These are phyloP conservation scores for Trichoderma polysporum DNA, from an alignment of 2,329 filamentous ascomycete genomes.

Conservation along the genomic window DNA sequence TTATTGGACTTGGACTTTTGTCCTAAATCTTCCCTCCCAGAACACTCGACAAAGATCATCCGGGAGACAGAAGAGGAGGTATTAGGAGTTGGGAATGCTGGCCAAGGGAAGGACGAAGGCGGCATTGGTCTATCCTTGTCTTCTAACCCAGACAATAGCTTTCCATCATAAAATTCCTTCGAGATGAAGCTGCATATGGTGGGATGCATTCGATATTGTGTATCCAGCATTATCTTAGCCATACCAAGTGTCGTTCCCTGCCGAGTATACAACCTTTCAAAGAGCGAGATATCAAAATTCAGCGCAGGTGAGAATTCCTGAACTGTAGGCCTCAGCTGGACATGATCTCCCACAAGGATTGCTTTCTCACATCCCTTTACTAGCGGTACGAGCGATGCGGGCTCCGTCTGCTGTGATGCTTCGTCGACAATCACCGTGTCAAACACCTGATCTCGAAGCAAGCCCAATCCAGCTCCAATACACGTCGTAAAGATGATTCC, in stretches of 20 bases:
- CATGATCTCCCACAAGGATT: slow-evolving; percentile 47
- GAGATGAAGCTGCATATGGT: slow-evolving; percentile 42
- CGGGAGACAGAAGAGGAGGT: neutral
- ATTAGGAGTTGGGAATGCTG: slow-evolving; percentile 23
- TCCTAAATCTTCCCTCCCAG: slow-evolving; percentile 37
- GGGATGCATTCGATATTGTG: slow-evolving; percentile 46
- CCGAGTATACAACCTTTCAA: slow-evolving; percentile 41
- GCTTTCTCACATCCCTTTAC: slow-evolving; percentile 44
- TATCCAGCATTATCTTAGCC: slow-evolving; percentile 43
- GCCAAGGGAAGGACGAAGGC: slow-evolving; percentile 23
- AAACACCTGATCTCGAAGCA: slow-evolving; percentile 41
- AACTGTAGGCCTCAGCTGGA: slow-evolving; percentile 46
- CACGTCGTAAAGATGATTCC: slow-evolving; percentile 47
- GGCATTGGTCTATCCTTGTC: slow-evolving; percentile 26
- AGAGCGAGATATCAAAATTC: slow-evolving; percentile 43
- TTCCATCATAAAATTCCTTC: slow-evolving; percentile 40
- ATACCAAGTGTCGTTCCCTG: slow-evolving; percentile 14
- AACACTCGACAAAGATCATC: slow-evolving; percentile 40
- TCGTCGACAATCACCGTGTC: slow-evolving; percentile 46
- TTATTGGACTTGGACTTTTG: slow-evolving; percentile 41
- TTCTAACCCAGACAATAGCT: slow-evolving; percentile 36
- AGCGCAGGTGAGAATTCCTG: slow-evolving; percentile 35
- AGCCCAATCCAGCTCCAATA: slow-evolving; percentile 41
- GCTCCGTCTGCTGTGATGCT: slow-evolving; percentile 48
- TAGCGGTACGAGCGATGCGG: slow-evolving; percentile 41